Conservation (phyloP, 208 protist genomes). For the Naegleria lovaniensis region DNA sequence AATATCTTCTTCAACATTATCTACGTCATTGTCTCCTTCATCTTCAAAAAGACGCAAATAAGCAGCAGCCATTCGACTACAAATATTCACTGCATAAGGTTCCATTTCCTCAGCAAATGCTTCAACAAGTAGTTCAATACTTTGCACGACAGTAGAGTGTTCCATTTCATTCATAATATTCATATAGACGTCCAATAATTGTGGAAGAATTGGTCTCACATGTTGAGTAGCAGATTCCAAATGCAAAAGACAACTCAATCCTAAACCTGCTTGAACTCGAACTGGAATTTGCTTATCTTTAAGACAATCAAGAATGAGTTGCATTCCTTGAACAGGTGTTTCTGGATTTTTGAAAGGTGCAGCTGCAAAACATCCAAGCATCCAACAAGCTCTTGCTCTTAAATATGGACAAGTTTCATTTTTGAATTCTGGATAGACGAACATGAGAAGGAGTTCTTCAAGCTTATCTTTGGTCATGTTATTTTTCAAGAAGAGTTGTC, state of each 20-base stretch:
- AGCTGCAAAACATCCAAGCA: slow-evolving; percentile 59
- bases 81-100: slow-evolving; percentile 58
- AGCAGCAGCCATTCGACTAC: not conserved
- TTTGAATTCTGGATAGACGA: slow-evolving; percentile 61
- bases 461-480: slow-evolving; percentile 62
- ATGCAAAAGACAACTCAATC: slow-evolving; percentile 68
- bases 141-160: slow-evolving; percentile 73
- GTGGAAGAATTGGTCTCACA: slow-evolving; percentile 67
- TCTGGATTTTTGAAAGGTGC: slow-evolving; percentile 62
- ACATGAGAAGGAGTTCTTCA: slow-evolving; percentile 63
- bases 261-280: slow-evolving; percentile 68
- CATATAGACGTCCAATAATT: slow-evolving; percentile 79
- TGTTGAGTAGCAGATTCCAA: slow-evolving; percentile 59
- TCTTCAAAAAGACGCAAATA: not conserved
- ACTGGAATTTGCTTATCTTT: slow-evolving; percentile 71
- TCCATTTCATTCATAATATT: slow-evolving; percentile 75
- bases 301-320: slow-evolving; percentile 60
- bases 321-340: slow-evolving; percentile 57
- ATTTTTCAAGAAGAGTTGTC: not conserved
- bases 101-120: slow-evolving; percentile 71
- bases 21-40: not conserved
- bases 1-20: not conserved
- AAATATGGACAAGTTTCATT: slow-evolving; percentile 64
- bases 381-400: slow-evolving; percentile 64
- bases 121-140: slow-evolving; percentile 70